Base-by-base conservation (phyloP, 2,329 filamentous ascomycete species). In the Alternaria sp. region DNA sequence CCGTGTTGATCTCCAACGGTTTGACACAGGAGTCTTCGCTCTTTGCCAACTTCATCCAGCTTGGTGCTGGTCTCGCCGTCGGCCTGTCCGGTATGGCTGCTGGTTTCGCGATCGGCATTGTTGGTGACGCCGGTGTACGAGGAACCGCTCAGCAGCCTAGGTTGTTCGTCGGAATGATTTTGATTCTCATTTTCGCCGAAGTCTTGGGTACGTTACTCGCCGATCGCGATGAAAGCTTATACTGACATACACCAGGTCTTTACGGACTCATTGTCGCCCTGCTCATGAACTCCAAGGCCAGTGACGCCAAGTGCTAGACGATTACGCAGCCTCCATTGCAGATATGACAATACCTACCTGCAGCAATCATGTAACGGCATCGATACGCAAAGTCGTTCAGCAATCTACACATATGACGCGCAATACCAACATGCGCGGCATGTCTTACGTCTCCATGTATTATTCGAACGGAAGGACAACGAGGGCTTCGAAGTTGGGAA, bases 171-270 rank as follows among this genome's bases (percentile, higher is more conserved):
- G 94, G 94, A 83, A 97, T 97, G 93, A 97, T 97, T 83, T 83
- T 97, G 80, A 97, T 97, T 85, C 92, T 97, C 84, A 97, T 97
- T 94, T 97, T 97, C 87, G 94, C 94, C 72, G 94, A 97, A 94
- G 94, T 97, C 72, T 84, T 97, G 90, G 94, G 93, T 95, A 86
- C 66, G 90, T 85, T 6, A 16, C 18, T 27, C 12, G 4, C 3
- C 10, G 20, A 16, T 8, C 27, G n/a, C 16, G 20, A 14, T 40
- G 32, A 14, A 38, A 6, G 8, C 34, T 11, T 8, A 16, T 44
- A 38, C 62, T 68, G 62, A 68, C 20, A 10, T 10, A 5, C 10
- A 41, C 18, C 65, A 95, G 92, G 94, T 95, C 92, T 99, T 61
- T 99, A 99, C 85, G 95, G 95, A 81, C 88, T 99, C 77, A 99